Evolutionary conservation across 805 yeast species (phyloP), one percentile per base, ranked within the genome.

Genomic region (Yarrowia alimentaria): DNA sequence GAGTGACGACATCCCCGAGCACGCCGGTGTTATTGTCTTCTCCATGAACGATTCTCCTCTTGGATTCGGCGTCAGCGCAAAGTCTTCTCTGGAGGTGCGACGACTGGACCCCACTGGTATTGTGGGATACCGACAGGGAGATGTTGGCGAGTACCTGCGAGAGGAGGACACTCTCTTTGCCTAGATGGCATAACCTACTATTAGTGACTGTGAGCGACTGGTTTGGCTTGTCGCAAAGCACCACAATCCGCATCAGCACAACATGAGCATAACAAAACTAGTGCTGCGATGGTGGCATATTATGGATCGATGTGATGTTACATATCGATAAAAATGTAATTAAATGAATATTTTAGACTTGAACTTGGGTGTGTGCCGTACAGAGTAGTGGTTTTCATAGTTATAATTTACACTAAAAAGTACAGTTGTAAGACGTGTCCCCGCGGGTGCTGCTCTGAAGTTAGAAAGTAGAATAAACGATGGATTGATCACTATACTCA

Each of bases 1-100:
- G 85, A 85, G 95, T 51, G 99, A 93, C 59, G 98, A 93, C 64
- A 86, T 93, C 52, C 98, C 98, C 22, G 98, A 91, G 68, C 99
- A 93, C 64, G 93, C 96, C 1, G 99, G 99, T 63, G 90, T 93
- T 17, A 76, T 93, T 58, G 83, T 93, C 12, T 88, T 78, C 61
- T 83, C 95, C 8, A 93, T 93, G 98, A 64, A 57, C 50, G 99
- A 93, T 66, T 78, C 82, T 22, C 96, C 99, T 16, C 73, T 91
- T 29, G 99, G 99, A 0, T 93, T 93, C 62, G 99, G 99, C 54
- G 94, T 93, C 10, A 78, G 90, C 61, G 90, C 98, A 25, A 90
- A 87, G 68, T 81, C 95, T 24, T 89, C 98, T 8, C 75, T 80
- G 25, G 99, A 91, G 65, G 80, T 93, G 18, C 81, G 93, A 67